Evolutionary conservation across 164 flowering plant genomes (phyloP), one percentile per base, ranked within the genome.

Genomic region (Dillenia suffruticosa): DNA sequence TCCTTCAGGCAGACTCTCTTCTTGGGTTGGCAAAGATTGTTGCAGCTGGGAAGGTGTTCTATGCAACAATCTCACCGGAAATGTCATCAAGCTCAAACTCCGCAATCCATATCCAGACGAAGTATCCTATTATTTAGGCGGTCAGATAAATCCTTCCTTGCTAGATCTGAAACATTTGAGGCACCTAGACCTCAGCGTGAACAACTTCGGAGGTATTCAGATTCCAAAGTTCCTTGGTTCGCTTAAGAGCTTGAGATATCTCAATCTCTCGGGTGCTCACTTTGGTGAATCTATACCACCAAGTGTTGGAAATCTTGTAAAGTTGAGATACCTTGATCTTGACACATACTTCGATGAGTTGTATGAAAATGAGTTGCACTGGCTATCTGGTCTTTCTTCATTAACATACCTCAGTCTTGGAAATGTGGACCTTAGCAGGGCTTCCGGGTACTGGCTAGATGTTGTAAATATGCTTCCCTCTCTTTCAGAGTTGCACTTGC

Each of bases 301-400:
- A 2, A 19, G 54, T 9, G 63, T 71, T 45, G 74, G 74, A 57
- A 65, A 65, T 24, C 66, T 70, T 5, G 45, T 63, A 49, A 59
- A 19, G 1, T 54, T 72, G 73, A 49, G 50, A 3, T 58, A 49
- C 48, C 74, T 73, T 2, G 67, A 71, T 26, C 70, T 72, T 0
- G 9, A 40, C 12, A 48, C 51, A 26, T n/a, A 53, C 50, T 48
- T 51, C 0, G 56, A 8, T 22, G 58, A 49, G 9, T 45, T 49
- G 12, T n/a, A 5, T 7, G 47, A 46, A 0, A 26, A 24, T 1
- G 44, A 40, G 46, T 53, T 71, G 9, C 26, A 50, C 1, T 77
- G 77, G 81, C 52, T 74, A 0, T 44, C 59, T 10, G 49, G 63
- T 51, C 64, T 70, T n/a, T 58, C 63, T 46, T 68, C 69, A 45